Percentiles rank a stretch among this genome's conserved stretches.
Conservation (phyloP, 2,329 filamentous ascomycete genomes). For the Cucurbitaria berberidis region DNA sequence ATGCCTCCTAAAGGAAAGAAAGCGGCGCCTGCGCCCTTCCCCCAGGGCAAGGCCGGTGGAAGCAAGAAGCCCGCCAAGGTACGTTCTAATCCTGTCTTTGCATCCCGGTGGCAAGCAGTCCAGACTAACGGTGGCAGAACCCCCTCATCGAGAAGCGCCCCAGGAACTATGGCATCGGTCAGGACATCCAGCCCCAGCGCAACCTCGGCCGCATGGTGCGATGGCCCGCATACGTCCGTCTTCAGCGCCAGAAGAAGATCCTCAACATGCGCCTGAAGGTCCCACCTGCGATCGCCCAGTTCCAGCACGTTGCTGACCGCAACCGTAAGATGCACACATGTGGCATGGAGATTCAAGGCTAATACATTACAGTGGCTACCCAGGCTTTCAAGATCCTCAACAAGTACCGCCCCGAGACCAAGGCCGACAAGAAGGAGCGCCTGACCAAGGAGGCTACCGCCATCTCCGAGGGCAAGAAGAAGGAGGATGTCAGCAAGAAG, state of each 20-base stretch:
- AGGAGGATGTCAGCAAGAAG: conserved; percentile 99
- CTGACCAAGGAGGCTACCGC: conserved; percentile 97
- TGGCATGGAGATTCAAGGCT: conserved; percentile 75
- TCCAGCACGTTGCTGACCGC: conserved; percentile 82
- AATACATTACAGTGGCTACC: conserved; percentile 67
- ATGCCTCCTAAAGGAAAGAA: conserved; percentile 90
- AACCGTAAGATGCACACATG: conserved; percentile 37
- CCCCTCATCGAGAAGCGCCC: conserved; percentile 98
- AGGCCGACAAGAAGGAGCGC: conserved; percentile 99
- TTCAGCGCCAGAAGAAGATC: conserved; percentile 95
- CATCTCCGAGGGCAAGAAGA: conserved; percentile 99
- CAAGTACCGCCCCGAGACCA: conserved; percentile 99
- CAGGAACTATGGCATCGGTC: conserved; percentile 97
- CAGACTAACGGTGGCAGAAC: conserved; percentile 72
- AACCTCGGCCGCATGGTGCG: conserved; percentile 87
- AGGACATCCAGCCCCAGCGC: conserved; percentile 79
- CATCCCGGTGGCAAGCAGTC: conserved; percentile 14
- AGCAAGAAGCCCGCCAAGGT: conserved; percentile 97
- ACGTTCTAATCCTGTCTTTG: conserved; percentile 50
- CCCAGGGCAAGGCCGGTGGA: conserved; percentile 71
- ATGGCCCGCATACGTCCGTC: conserved; percentile 94
- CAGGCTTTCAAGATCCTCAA: conserved; percentile 99
- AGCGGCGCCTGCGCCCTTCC: conserved; percentile 83
- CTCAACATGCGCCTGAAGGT: conserved; percentile 99
- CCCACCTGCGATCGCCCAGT: conserved; percentile 94